Percentiles rank a stretch among this genome's conserved stretches.
These are phyloP conservation scores for Zymoseptoria crescenta DNA, from an alignment of 2,329 filamentous ascomycete species.

Conservation along the genomic window DNA sequence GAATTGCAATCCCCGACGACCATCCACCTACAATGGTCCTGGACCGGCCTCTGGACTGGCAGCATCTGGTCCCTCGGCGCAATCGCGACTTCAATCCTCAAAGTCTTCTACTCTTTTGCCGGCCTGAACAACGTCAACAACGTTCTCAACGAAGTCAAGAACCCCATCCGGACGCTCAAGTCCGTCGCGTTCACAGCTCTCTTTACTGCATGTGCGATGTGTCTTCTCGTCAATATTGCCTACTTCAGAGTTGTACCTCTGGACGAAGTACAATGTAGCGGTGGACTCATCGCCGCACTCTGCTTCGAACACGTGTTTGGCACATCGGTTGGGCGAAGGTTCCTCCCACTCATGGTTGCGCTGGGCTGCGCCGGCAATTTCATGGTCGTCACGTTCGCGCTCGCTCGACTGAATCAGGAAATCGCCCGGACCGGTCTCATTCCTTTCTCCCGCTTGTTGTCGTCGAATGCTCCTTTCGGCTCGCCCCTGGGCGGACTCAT, in stretches of 20 bases:
- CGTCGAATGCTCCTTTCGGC: constrained; percentile 59
- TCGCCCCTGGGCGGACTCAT: constrained; percentile 61
- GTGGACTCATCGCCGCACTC: constrained; percentile 59
- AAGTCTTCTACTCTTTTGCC: constrained; percentile 60
- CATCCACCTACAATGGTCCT: constrained; percentile 10
- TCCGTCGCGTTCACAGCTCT: constrained; percentile 44
- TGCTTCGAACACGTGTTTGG: constrained; percentile 62
- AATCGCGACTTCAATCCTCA: constrained; percentile 59
- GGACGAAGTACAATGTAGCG: constrained; percentile 58
- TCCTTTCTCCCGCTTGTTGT: constrained; percentile 53
- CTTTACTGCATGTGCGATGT: constrained; percentile 54
- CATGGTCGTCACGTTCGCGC: constrained; percentile 62
- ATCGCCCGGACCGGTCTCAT: constrained; percentile 64
- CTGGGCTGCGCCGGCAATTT: constrained; percentile 63
- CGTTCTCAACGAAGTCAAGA: constrained; percentile 62
- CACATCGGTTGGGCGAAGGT: constrained; percentile 45
- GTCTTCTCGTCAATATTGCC: constrained; percentile 58
- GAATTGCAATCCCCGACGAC: not conserved
- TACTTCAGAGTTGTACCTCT: constrained; percentile 59
- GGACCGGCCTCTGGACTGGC: constrained; percentile 15
- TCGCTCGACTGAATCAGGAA: constrained; percentile 63
- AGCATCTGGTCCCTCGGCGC: constrained; percentile 56
- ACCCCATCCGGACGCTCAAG: constrained; percentile 58
- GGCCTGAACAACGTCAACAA: constrained; percentile 62
- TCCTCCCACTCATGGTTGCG: constrained; percentile 58